Percentiles rank a stretch among this genome's conserved stretches.
These are phyloP conservation scores for Solanum okadae DNA, from an alignment of 257 asterid species.

Conservation along the genomic window DNA sequence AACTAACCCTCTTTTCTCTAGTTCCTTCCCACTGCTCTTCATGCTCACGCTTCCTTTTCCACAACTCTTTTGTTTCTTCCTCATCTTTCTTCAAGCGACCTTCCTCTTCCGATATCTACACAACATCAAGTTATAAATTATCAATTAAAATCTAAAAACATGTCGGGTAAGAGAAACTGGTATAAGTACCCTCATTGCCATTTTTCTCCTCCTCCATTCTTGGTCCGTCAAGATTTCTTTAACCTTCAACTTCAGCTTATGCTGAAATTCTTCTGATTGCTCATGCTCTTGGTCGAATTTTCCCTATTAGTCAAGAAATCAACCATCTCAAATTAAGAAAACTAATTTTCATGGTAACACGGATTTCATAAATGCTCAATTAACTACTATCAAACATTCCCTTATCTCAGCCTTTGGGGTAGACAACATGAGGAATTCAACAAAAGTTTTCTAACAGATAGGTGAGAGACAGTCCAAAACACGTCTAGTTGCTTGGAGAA, in stretches of 20 bases:
- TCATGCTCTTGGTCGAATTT: constrained; percentile 84
- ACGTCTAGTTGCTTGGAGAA: background rate
- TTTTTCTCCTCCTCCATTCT: constrained; percentile 99
- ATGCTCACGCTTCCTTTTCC: constrained; percentile 98
- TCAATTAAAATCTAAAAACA: background rate
- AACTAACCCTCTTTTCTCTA: constrained; percentile 81
- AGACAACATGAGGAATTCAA: background rate
- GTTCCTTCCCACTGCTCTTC: constrained; percentile 99
- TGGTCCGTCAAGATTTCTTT: constrained; percentile 92
- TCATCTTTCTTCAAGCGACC: constrained; percentile 98
- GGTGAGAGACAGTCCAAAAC: background rate
- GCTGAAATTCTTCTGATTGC: constrained; percentile 74
- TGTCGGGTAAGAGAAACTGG: background rate
- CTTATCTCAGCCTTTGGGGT: background rate
- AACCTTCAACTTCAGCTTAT: constrained; percentile 85
- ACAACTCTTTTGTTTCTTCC: constrained; percentile 95
- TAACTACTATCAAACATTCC: background rate
- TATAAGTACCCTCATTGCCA: constrained; percentile 85
- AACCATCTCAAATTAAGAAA: background rate
- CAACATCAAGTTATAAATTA: background rate
- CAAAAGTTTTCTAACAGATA: background rate
- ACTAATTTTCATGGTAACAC: background rate
- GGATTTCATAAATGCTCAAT: background rate
- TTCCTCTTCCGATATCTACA: constrained; percentile 96
- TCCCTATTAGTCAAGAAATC: constrained; percentile 35